Evolutionary conservation across 1,284 basidiomycete genomes (phyloP), one percentile per base, ranked within the genome.

Genomic region (Microbotryum scabiosae): DNA sequence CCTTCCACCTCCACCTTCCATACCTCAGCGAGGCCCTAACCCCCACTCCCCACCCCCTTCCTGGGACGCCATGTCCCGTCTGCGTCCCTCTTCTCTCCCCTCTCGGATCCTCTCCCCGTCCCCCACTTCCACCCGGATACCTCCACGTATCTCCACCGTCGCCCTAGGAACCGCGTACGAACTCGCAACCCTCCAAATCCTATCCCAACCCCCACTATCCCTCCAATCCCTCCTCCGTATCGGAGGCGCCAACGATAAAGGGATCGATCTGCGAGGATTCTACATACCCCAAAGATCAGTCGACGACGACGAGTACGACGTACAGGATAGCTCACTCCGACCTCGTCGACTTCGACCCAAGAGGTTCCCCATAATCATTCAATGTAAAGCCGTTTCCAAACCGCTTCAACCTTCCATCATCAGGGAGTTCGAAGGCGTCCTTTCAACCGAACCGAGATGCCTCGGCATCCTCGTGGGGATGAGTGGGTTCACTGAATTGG

Each of bases 341-440:
- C 10, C 16, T 41, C 36, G 14, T 18, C 14, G 14, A 32, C 30
- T 30, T 26, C 44, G 49, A 20, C 21, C 26, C 44, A 1, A 18
- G n/a, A 14, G 43, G 12, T 49, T 9, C 25, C 20, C 43, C 20
- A 63, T 63, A 28, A 7, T 65, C 32, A 55, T 65, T 6, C 67
- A 69, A 45, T 69, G 67, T 61, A 69, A 69, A 30, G 62, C 61
- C 46, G 56, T 63, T 28, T 9, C 16, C 10, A 18, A 49, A 1
- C 26, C 12, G 12, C n/a, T 69, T 6, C 59, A 59, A 6, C 67
- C 67, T 6, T 43, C 55, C 2, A 20, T 51, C 44, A 32, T 69
- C 3, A 58, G 67, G n/a, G 65, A 69, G 43, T 60, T 69, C 32
- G 65, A 65, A 46, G 65, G 65, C 18, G 53, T 58, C 12, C 16